Evolutionary conservation across 495 filamentous ascomycete species (phyloP), one percentile per base, ranked within the genome.

Genomic region (Neurospora tetrasperma): DNA sequence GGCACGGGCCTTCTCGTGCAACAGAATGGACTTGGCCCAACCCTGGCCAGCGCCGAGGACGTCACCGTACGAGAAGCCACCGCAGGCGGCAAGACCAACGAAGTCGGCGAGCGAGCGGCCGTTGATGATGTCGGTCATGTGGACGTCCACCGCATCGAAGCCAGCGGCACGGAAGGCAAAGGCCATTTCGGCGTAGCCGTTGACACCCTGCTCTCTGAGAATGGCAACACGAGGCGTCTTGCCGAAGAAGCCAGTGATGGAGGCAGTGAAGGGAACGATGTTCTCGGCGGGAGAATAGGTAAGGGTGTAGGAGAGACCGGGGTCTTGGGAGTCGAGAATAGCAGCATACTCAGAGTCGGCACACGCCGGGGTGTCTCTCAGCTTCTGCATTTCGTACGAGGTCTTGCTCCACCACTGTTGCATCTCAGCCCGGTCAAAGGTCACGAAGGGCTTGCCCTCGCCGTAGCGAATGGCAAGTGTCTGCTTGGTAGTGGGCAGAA

Each of bases 1-100:
- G 68, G 83, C 83, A 41, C 94, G 89, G 4, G 92, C 90, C 72
- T 90, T 89, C 27, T 90, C 86, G 82, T 97, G 92, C 74, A 95
- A 86, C 8, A 97, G 87, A 44, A 98, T 94, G 5, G 91, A 94
- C 79, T 94, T 94, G n/a, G 96, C 94, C 96, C 96, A 99, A 69
- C 96, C 96, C 76, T 92, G 91, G 42, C 96, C 96, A 41, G 96
- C 96, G 71, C 95, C 96, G 4, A 98, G 89, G 44, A 98, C 94
- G 74, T 99, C 96, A 77, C 96, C 96, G 82, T 96, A 98, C 16
- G 93, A 97, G 88, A 99, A 99, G 71, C 96, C 96, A 75, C 96
- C 96, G 76, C 94, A 97, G 73, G 94, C 94, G 39, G 95, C 96
- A 23, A 98, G 88, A 75, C 96, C 96, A 68, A 89, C 89, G 75